Evolutionary conservation across 352 stramenopile species (phyloP), one percentile per base, ranked within the genome.

Genomic region (Albugo candida): DNA sequence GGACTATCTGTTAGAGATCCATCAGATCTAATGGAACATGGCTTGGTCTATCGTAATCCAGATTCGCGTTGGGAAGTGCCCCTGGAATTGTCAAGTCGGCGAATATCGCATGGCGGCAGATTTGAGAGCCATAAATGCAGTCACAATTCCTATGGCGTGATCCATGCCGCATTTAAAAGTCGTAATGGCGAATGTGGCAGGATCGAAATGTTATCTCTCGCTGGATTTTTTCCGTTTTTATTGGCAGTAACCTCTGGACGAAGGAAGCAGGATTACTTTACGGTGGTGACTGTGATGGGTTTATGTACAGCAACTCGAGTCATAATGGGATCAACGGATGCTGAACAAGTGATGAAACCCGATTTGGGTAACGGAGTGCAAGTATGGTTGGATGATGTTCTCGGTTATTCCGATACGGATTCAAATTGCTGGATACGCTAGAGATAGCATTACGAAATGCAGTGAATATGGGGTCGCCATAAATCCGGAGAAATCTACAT

Each of bases 101-200:
- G 51, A 14, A 13, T 41, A 51, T 41, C 35, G 48, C 19, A 59
- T 59, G 47, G 54, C 53, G 3, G 42, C 54, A 18, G 24, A 60
- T 27, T 36, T 10, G 40, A 46, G 56, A 11, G 48, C 16, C 5
- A 45, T 56, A 5, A 63, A 63, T 31, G 48, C 37, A 8, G 44
- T 27, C 5, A 57, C 56, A 0, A 48, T 53, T 21, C 17, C 47
- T 8, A 56, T 63, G 47, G 49, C 56, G 0, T 63, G 54, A 21
- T 47, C 45, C 10, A 63, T 63, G 52, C 53, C 56, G 13, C 51
- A 58, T n/a, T 38, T 54, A 13, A 49, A 57, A 27, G 52, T 54
- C 8, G 34, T 36, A 14, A 51, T 60, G 31, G 48, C 20, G 2
- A 37, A 45, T 5, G 21, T 60, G 18, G 53, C 49, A 19, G 53